Conservation (phyloP, 352 stramenopile species). For the Globisporangium radiosum region DNA sequence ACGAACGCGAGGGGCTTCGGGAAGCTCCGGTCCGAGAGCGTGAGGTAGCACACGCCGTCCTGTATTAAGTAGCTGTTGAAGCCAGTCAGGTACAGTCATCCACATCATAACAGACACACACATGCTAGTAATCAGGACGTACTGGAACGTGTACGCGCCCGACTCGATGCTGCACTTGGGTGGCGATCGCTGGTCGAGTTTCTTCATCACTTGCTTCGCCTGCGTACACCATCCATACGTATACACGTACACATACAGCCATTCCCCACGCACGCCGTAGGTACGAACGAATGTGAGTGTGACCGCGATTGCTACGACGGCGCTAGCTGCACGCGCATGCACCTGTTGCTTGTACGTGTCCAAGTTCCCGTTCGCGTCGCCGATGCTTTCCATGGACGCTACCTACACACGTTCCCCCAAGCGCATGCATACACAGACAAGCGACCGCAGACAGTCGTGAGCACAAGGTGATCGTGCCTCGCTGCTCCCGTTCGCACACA, state of each 20-base stretch:
- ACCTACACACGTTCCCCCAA: constrained; percentile 38
- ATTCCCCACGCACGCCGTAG: too few relatives aligned
- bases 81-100: not conserved
- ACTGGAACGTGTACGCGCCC: constrained; percentile 89
- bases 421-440: not conserved
- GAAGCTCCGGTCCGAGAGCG: constrained; percentile 94
- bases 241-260: too few relatives aligned
- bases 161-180: constrained; percentile 94
- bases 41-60: constrained; percentile 96
- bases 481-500: not conserved
- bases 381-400: constrained; percentile 90
- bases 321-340: not conserved
- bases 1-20: constrained; percentile 96
- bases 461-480: not conserved
- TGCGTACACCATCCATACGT: constrained; percentile 14
- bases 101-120: too few relatives aligned
- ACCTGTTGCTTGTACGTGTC: constrained; percentile 89
- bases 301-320: too few relatives aligned
- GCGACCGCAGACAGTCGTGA: too few relatives aligned
- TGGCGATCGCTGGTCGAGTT: constrained; percentile 85
- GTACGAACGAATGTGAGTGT: too few relatives aligned
- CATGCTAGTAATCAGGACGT: constrained; percentile 26
- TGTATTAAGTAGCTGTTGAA: constrained; percentile 93
- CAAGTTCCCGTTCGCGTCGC: constrained; percentile 73
- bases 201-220: constrained; percentile 93